Evolutionary conservation across 148 eudicot genomes (phyloP).

Genomic region (Rheum nobile): DNA sequence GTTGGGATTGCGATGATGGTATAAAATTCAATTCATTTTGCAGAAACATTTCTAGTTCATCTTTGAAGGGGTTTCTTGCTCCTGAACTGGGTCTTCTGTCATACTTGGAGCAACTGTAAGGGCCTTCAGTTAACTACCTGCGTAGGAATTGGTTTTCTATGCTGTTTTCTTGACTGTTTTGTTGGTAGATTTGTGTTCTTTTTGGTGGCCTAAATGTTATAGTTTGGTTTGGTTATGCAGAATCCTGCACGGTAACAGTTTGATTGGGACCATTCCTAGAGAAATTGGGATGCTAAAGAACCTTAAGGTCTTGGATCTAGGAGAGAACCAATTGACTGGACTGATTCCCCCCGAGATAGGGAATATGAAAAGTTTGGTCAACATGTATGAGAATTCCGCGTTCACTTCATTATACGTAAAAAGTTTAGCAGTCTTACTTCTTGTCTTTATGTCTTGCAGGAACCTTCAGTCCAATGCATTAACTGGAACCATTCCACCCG

Average conservation of each 20-base stretch:
- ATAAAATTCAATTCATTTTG: constrained; percentile 8
- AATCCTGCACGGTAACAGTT: constrained; percentile 58
- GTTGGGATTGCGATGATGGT: background rate
- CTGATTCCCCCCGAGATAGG: constrained; percentile 72
- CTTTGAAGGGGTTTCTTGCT: constrained; percentile 75
- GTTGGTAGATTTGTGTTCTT: background rate
- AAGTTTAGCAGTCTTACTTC: background rate
- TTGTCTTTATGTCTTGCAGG: constrained; percentile 19
- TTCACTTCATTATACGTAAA: background rate
- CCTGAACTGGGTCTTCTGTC: constrained; percentile 55
- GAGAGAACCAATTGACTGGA: constrained; percentile 61
- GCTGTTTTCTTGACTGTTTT: background rate
- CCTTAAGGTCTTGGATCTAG: constrained; percentile 72
- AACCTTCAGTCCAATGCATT: constrained; percentile 77
- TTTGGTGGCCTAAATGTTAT: background rate
- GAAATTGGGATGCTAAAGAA: constrained; percentile 58
- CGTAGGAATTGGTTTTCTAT: background rate
- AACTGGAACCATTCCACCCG: constrained; percentile 60
- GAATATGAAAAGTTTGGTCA: constrained; percentile 42
- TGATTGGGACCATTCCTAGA: constrained; percentile 78
- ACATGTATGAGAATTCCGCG: constrained; percentile 30
- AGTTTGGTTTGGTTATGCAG: constrained; percentile 20
- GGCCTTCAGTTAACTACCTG: background rate
- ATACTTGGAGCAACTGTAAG: constrained; percentile 70
- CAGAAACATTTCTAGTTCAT: constrained; percentile 79